These are phyloP conservation scores for Metarhizium humberi DNA, from an alignment of 2,329 filamentous ascomycete genomes.

Conservation along the genomic window DNA sequence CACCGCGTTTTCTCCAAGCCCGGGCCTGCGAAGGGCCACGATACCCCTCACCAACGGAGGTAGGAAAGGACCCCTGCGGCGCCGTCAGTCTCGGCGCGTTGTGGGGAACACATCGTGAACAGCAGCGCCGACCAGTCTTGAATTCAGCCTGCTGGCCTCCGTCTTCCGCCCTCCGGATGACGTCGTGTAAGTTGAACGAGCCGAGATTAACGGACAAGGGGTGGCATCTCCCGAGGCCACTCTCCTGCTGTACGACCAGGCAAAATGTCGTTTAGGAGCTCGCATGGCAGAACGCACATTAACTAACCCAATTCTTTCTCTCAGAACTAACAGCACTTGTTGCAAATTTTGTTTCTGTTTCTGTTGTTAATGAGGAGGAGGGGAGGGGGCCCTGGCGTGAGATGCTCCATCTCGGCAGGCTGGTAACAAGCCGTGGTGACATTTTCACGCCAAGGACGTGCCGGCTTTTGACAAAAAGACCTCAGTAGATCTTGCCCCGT, in stretches of 20 bases:
- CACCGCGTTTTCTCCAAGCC: neutral
- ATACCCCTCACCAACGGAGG: neutral
- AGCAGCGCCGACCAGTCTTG: neutral
- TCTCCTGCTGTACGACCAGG: neutral
- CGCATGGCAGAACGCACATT: neutral
- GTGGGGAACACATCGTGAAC: conserved; percentile 2
- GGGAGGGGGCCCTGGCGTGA: neutral
- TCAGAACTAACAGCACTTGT: neutral
- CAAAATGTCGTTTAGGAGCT: neutral
- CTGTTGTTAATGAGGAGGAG: neutral
- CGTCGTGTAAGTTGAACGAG: neutral
- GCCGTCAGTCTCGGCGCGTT: neutral
- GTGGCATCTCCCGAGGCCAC: neutral
- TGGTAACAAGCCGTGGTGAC: neutral
- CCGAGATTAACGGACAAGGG: neutral
- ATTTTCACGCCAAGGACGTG: neutral
- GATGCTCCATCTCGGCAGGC: neutral
- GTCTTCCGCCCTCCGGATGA: neutral
- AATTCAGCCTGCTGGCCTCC: neutral
- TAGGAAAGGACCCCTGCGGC: neutral
- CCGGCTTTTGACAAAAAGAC: too few relatives aligned
- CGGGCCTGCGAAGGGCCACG: neutral
- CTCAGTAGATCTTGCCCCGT: too few relatives aligned
- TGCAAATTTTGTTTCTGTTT: neutral
- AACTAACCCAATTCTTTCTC: neutral